A percentile compares a stretch with the other conserved stretches of the same genome.
Conservation (phyloP, 306 rosid genomes). For the Fragaria vesca region DNA sequence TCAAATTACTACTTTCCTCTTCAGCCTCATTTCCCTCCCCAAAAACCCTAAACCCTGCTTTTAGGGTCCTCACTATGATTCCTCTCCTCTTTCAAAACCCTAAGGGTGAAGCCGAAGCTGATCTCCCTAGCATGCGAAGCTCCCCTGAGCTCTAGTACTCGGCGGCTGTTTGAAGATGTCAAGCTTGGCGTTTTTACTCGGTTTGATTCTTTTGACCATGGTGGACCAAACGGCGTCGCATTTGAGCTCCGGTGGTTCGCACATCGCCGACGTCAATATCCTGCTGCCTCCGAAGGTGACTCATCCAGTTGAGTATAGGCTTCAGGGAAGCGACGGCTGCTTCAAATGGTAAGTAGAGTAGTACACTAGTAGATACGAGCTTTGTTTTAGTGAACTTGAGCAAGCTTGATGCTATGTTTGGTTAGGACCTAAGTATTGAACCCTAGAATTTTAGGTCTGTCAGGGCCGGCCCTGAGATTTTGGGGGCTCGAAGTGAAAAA, state of each 20-base stretch:
- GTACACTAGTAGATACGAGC: neutral
- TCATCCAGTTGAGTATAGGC: conserved; percentile 73
- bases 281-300: conserved; percentile 86
- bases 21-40: neutral
- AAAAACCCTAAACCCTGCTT: conserved; percentile 29
- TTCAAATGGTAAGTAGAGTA: conserved; percentile 60
- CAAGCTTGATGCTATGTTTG: neutral
- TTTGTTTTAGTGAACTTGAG: neutral
- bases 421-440: neutral
- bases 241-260: conserved; percentile 74
- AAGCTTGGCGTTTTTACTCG: conserved; percentile 20
- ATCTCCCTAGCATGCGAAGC: neutral
- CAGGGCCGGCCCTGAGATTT: too few species aligned
- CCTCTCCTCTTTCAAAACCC: too few species aligned
- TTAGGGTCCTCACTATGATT: neutral
- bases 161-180: conserved; percentile 18
- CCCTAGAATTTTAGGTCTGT: neutral
- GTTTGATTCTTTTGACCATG: conserved; percentile 27
- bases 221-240: conserved; percentile 35
- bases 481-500: too few species aligned
- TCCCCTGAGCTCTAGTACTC: neutral
- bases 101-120: neutral
- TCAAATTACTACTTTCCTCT: neutral
- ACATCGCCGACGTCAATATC: conserved; percentile 81
- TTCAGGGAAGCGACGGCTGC: conserved; percentile 94